Percentiles rank a stretch among this genome's conserved stretches.
phyloP scores from a whole-genome alignment of 2,329 filamentous ascomycete species.

The Verticillium zaregamsianum region DNA sequence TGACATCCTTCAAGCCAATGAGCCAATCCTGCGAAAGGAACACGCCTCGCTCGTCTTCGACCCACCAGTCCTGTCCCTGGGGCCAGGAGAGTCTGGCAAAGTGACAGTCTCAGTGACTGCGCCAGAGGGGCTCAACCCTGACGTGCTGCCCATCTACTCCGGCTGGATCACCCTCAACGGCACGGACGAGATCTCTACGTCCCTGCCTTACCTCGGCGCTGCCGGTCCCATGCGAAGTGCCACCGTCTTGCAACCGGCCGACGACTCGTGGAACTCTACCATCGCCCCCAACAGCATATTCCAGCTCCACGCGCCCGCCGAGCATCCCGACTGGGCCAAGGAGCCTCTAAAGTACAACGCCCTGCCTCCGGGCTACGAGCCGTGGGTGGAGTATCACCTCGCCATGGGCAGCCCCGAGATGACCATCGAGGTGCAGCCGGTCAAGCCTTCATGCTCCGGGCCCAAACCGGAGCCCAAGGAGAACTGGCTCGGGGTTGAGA shows the following conservation, averaged over 20 bases:
- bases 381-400: slow-evolving; percentile 5
- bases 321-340: slow-evolving; percentile 6
- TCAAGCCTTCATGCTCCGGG: neutral
- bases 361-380: slow-evolving; percentile 2
- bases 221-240: slow-evolving; percentile 6
- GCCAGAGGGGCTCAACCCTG: slow-evolving; percentile 29
- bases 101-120: slow-evolving; percentile 41
- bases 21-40: slow-evolving; percentile 21
- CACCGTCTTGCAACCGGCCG: slow-evolving; percentile 1
- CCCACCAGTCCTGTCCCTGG: slow-evolving; percentile 35
- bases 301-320: slow-evolving; percentile 4
- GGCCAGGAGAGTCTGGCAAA: slow-evolving; percentile 35
- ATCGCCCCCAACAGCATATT: slow-evolving; percentile 6
- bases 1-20: slow-evolving; percentile 37
- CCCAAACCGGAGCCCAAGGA: neutral
- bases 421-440: slow-evolving; percentile 5
- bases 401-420: slow-evolving; percentile 11
- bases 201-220: slow-evolving; percentile 9
- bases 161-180: slow-evolving; percentile 36
- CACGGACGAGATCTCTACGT: slow-evolving; percentile 15
- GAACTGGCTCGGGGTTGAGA: slow-evolving; percentile 5
- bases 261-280: neutral
- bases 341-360: neutral
- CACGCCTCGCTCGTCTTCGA: slow-evolving; percentile 39
- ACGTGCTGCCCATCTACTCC: slow-evolving; percentile 35